Conservation (phyloP, 345 rosid species). For the Sisymbrium altissimum region DNA sequence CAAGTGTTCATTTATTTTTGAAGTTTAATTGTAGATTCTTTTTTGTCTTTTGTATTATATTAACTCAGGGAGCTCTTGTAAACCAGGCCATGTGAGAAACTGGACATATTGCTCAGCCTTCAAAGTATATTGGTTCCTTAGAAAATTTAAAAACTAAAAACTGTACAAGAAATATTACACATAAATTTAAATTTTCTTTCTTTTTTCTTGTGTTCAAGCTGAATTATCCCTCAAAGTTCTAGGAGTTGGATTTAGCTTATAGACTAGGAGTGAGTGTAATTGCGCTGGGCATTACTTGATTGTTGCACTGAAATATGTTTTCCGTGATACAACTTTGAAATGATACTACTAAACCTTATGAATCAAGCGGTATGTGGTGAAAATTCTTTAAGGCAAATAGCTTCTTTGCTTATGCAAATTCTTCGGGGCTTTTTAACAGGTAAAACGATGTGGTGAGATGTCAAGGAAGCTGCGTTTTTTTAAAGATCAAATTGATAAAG, state of each 20-base stretch:
- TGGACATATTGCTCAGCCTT: background rate
- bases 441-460: conserved; percentile 95
- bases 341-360: background rate
- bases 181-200: too few species aligned
- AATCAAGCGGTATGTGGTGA: background rate
- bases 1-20: background rate
- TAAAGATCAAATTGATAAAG: conserved; percentile 89
- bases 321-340: background rate
- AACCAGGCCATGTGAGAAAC: background rate
- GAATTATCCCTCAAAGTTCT: background rate
- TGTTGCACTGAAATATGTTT: background rate
- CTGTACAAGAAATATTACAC: too few species aligned
- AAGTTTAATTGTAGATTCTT: background rate
- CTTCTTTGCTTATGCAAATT: conserved; percentile 26
- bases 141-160: too few species aligned
- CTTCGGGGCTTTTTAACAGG: conserved; percentile 45
- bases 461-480: conserved; percentile 85
- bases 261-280: background rate
- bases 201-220: background rate
- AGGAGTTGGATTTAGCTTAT: conserved; percentile 4
- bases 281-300: background rate
- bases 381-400: background rate
- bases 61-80: conserved; percentile 7
- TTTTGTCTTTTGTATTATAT: conserved; percentile 2
- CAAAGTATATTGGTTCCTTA: background rate